These are phyloP conservation scores for Naganishia sp. DNA, from an alignment of 1,284 basidiomycete genomes.

Conservation along the genomic window DNA sequence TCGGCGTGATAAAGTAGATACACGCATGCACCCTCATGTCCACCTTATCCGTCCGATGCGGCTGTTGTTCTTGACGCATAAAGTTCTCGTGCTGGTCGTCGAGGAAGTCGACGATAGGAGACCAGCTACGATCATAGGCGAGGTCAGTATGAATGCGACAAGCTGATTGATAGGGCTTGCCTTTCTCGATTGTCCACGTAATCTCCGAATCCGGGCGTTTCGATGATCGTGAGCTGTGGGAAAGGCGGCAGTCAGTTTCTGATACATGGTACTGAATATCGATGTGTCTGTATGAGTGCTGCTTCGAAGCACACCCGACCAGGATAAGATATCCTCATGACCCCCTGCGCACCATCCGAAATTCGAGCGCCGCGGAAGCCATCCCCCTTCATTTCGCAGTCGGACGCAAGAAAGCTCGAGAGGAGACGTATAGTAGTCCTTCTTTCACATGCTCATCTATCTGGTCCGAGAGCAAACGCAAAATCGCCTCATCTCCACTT, in stretches of 20 bases:
- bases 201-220: slow-evolving; percentile 98
- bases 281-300: too few relatives aligned
- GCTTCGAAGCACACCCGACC: too few relatives aligned
- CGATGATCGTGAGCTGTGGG: slow-evolving; percentile 81
- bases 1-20: slow-evolving; percentile 95
- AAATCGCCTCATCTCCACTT: neutral
- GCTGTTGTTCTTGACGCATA: slow-evolving; percentile 99
- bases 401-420: neutral
- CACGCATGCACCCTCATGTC: slow-evolving; percentile 97
- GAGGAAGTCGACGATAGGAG: slow-evolving; percentile 97
- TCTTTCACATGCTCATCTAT: too few relatives aligned
- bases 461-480: neutral
- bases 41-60: slow-evolving; percentile 85
- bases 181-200: slow-evolving; percentile 99
- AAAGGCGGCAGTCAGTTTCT: neutral
- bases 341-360: too few relatives aligned
- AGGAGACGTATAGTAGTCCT: neutral
- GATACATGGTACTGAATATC: neutral
- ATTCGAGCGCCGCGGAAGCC: too few relatives aligned
- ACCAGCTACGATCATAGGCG: slow-evolving; percentile 62
- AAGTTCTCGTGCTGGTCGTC: slow-evolving; percentile 99
- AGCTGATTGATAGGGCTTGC: slow-evolving; percentile 32
- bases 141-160: slow-evolving; percentile 14
- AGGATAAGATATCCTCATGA: too few relatives aligned
- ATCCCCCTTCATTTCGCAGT: too few relatives aligned